Conservation (phyloP, 2,329 filamentous ascomycete species). For the Dactylonectria macrodidyma region DNA sequence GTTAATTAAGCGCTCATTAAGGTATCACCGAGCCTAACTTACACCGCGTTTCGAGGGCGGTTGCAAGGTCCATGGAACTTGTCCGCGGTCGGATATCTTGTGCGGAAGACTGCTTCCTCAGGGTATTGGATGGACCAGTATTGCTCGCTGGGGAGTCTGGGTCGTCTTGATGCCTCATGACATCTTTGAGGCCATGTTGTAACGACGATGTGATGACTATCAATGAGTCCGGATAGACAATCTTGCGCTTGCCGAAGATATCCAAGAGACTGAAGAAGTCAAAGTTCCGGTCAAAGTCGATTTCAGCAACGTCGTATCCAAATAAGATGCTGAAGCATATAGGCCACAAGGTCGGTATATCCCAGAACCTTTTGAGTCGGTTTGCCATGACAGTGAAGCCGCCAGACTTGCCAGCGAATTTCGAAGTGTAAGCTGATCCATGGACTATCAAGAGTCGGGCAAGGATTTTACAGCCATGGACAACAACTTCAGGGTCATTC, state of each 20-base stretch:
- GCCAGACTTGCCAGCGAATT: constrained; percentile 86
- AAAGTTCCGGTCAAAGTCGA: constrained; percentile 81
- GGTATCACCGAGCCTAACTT: constrained; percentile 47
- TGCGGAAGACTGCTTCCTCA: constrained; percentile 31
- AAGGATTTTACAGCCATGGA: constrained; percentile 86
- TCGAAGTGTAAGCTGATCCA: constrained; percentile 84
- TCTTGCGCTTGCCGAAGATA: constrained; percentile 77
- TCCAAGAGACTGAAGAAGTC: constrained; percentile 82
- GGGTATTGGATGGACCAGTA: constrained; percentile 15
- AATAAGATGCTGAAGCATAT: constrained; percentile 92
- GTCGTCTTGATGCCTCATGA: constrained; percentile 74
- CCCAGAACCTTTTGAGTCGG: constrained; percentile 90
- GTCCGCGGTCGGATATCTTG: constrained; percentile 58
- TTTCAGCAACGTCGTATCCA: constrained; percentile 81
- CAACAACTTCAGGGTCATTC: constrained; percentile 85
- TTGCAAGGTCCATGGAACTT: constrained; percentile 77
- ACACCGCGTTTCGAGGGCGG: constrained; percentile 71
- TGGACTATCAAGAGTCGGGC: constrained; percentile 87
- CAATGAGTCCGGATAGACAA: constrained; percentile 84
- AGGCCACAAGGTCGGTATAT: constrained; percentile 86
- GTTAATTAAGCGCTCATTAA: constrained; percentile 27
- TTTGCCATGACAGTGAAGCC: constrained; percentile 90
- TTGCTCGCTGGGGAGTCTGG: constrained; percentile 66
- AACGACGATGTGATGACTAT: constrained; percentile 89
- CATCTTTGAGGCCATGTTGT: constrained; percentile 83